Evolutionary conservation across 306 rosid species (phyloP).

Genomic region (Vigna nakashimae): DNA sequence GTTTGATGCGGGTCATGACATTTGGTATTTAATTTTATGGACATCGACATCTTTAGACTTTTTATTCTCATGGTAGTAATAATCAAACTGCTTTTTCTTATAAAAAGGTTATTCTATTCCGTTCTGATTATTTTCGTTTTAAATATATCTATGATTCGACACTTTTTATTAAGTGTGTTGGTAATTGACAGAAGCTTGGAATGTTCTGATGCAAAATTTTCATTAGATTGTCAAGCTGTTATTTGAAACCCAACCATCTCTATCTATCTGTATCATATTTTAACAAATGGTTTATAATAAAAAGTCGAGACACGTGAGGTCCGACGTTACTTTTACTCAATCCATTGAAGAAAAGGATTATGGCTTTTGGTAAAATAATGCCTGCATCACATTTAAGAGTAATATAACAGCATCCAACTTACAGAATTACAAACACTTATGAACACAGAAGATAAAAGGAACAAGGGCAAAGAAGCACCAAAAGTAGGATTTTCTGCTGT

Average conservation of each 20-base stretch:
- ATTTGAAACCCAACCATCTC: not conserved
- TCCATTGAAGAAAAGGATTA: not conserved
- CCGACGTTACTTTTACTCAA: not conserved
- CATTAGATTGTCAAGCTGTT: not conserved
- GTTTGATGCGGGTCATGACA: not conserved
- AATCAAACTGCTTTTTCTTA: slow-evolving; percentile 36
- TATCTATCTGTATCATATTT: not conserved
- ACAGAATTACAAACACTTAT: slow-evolving; percentile 8
- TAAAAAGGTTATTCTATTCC: not conserved
- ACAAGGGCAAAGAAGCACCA: slow-evolving; percentile 13
- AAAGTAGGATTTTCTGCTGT: slow-evolving; percentile 15
- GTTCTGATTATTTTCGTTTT: not conserved
- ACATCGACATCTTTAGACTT: slow-evolving; percentile 33
- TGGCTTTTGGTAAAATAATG: not conserved
- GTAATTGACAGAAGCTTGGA: not conserved
- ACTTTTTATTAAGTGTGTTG: not conserved
- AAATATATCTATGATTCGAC: not conserved
- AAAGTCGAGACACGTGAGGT: not conserved
- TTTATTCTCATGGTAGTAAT: slow-evolving; percentile 20
- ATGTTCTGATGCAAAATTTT: not conserved
- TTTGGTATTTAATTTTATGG: slow-evolving; percentile 34
- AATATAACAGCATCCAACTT: slow-evolving; percentile 3
- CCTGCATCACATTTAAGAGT: not conserved
- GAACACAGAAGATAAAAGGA: not conserved
- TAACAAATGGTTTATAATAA: not conserved